Evolutionary conservation across 2,329 filamentous ascomycete species (phyloP), one percentile per base, ranked within the genome.

Genomic region (Decorospora gaudefroyi): DNA sequence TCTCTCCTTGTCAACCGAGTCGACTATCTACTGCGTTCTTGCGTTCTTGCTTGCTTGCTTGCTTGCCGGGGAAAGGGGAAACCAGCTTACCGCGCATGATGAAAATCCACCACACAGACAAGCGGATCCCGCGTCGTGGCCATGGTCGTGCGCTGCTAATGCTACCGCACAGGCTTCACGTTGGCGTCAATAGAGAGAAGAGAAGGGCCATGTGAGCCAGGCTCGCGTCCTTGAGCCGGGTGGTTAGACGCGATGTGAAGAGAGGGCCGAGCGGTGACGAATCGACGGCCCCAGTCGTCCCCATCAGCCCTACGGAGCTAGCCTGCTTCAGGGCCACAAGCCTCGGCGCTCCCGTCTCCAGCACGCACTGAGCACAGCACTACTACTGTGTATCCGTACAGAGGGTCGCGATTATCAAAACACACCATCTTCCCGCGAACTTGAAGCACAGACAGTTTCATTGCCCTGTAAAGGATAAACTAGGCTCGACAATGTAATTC

Each of bases 71-170:
- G n/a, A n/a, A n/a, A 49, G 35, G 48, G 21, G 26, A 36, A 23
- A 23, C 10, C 21, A 32, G 23, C 61, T 37, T 51, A 74, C 71
- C 76, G 69, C 35, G 75, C 75, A 61, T 79, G 77, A 61, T 79
- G 76, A 54, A 79, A 79, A 58, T 77, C 76, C 49, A 79, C 77
- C 32, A 79, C 70, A 64, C 74, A 76, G 50, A 79, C 71, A 31
- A 79, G 55, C 29, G 59, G 59, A 27, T 51, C 47, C 13, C 59
- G 58, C 25, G 76, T 75, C 39, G 65, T n/a, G n/a, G n/a, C 61
- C 60, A 77, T 78, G 26, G 57, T 50, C 42, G 35, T 55, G 53
- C 51, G 60, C 43, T 47, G 13, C 16, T 12, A 16, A 13, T 15
- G 23, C 34, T 43, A 28, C 41, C 38, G 38, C 39, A 43, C 41